Conservation (phyloP, 164 flowering plant genomes). For the Protea cynaroides region DNA sequence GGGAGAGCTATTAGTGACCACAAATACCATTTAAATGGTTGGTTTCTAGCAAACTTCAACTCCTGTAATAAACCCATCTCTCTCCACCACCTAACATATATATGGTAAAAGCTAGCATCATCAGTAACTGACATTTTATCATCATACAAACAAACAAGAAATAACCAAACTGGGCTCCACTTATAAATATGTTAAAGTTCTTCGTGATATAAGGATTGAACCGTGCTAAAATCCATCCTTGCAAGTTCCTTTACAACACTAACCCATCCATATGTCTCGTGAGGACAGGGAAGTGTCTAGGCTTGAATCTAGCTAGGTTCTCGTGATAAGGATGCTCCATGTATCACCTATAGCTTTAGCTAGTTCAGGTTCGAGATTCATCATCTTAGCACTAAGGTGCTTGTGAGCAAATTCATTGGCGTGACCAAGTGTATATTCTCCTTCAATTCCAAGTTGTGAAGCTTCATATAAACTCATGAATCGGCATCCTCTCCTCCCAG, state of each 20-base stretch:
- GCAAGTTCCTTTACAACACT: constrained; percentile 11
- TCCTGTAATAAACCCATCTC: constrained; percentile 9
- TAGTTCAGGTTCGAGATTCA: background rate
- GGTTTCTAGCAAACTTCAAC: constrained; percentile 18
- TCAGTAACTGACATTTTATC: background rate
- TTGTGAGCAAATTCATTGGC: constrained; percentile 5
- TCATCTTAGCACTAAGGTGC: background rate
- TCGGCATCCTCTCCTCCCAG: no score
- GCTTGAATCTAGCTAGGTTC: constrained; percentile 18
- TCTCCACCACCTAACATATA: constrained; percentile 19
- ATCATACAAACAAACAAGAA: background rate
- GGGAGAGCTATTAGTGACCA: constrained; percentile 15
- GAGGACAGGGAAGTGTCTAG: constrained; percentile 9
- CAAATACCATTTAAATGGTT: constrained; percentile 17
- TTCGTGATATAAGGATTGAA: constrained; percentile 18
- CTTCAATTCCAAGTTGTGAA: constrained; percentile 17
- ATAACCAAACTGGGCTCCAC: background rate
- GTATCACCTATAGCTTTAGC: background rate
- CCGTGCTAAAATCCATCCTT: constrained; percentile 19
- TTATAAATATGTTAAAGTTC: constrained; percentile 1
- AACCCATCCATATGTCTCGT: background rate
- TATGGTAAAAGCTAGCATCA: no score
- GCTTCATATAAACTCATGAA: constrained; percentile 20
- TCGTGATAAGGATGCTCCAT: constrained; percentile 16
- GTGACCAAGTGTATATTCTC: constrained; percentile 11